phyloP scores from a whole-genome alignment of 2,329 filamentous ascomycete genomes.

The Thelonectria discophora region DNA sequence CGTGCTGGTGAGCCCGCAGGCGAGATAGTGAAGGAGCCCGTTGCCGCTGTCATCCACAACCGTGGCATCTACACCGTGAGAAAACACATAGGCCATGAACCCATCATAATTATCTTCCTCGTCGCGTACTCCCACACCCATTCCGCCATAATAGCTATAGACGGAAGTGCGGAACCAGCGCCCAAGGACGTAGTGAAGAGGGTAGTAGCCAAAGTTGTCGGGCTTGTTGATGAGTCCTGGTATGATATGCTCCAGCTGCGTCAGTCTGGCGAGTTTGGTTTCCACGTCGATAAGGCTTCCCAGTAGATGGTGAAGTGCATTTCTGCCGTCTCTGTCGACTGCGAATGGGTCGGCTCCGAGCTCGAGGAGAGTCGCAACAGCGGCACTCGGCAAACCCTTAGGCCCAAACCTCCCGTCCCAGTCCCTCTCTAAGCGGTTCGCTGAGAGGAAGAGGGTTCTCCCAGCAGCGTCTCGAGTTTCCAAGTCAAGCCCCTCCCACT shows the following conservation, averaged over 20 bases:
- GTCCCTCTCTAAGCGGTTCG: background rate
- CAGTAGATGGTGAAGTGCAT: slow-evolving; percentile 26
- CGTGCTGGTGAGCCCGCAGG: background rate
- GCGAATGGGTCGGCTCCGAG: slow-evolving; percentile 26
- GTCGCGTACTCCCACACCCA: background rate
- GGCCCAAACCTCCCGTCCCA: too few species aligned
- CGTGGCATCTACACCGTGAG: slow-evolving; percentile 23
- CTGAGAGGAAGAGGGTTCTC: slow-evolving; percentile 26
- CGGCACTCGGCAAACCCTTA: background rate
- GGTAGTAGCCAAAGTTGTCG: slow-evolving; percentile 29
- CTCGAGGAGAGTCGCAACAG: slow-evolving; percentile 14
- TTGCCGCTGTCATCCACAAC: slow-evolving; percentile 24
- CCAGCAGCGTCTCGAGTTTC: slow-evolving; percentile 24
- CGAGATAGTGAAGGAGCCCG: background rate
- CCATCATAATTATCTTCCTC: too few species aligned
- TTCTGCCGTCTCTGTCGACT: slow-evolving; percentile 24
- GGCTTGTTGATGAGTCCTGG: slow-evolving; percentile 22
- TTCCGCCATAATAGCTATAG: background rate
- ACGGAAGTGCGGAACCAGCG: background rate
- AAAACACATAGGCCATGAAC: slow-evolving; percentile 20
- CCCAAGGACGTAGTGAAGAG: slow-evolving; percentile 27
- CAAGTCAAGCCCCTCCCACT: slow-evolving; percentile 21
- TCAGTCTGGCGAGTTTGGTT: slow-evolving; percentile 6
- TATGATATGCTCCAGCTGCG: slow-evolving; percentile 7
- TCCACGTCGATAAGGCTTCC: background rate